Evolutionary conservation across 352 stramenopile genomes (phyloP).

Genomic region (Phytopythium chamaehyphon): DNA sequence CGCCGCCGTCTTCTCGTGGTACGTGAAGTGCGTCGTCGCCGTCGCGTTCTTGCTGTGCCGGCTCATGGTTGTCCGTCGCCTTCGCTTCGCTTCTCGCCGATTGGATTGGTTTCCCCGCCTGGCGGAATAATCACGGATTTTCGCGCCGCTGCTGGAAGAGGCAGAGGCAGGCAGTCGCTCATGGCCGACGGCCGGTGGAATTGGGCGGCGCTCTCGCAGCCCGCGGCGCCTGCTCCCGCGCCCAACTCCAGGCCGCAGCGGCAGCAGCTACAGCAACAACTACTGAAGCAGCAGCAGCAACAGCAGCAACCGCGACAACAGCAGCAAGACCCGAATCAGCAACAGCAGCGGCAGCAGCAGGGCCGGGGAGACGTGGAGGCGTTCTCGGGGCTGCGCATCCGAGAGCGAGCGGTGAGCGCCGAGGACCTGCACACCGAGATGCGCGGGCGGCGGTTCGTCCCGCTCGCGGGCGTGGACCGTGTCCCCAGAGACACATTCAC

Average conservation of each 20-base stretch:
- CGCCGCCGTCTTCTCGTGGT: slow-evolving; percentile 69
- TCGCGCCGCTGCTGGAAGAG: no score
- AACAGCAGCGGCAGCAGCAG: slow-evolving; percentile 1
- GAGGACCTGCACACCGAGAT: slow-evolving; percentile 53
- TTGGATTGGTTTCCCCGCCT: no score
- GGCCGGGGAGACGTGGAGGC: slow-evolving; percentile 19
- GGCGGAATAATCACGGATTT: no score
- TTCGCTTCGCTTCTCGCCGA: no score
- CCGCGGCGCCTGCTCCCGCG: not conserved
- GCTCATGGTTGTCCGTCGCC: slow-evolving; percentile 45
- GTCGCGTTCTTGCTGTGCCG: slow-evolving; percentile 89
- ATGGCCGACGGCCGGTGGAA: slow-evolving; percentile 25
- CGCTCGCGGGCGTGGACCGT: slow-evolving; percentile 51
- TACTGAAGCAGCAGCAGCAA: slow-evolving; percentile 1
- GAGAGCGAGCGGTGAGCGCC: slow-evolving; percentile 41
- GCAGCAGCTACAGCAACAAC: slow-evolving; percentile 3
- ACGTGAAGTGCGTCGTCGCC: slow-evolving; percentile 85
- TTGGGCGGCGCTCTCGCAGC: slow-evolving; percentile 42
- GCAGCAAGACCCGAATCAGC: slow-evolving; percentile 10
- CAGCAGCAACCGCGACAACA: slow-evolving; percentile 3
- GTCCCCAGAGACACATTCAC: slow-evolving; percentile 49
- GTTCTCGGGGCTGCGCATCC: slow-evolving; percentile 64
- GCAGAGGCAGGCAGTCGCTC: no score
- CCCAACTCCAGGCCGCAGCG: slow-evolving; percentile 7
- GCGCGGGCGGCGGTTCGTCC: slow-evolving; percentile 63